Evolutionary conservation across 2,329 filamentous ascomycete genomes (phyloP), one percentile per base, ranked within the genome.

Genomic region (Pseudogymnoascus sp.): DNA sequence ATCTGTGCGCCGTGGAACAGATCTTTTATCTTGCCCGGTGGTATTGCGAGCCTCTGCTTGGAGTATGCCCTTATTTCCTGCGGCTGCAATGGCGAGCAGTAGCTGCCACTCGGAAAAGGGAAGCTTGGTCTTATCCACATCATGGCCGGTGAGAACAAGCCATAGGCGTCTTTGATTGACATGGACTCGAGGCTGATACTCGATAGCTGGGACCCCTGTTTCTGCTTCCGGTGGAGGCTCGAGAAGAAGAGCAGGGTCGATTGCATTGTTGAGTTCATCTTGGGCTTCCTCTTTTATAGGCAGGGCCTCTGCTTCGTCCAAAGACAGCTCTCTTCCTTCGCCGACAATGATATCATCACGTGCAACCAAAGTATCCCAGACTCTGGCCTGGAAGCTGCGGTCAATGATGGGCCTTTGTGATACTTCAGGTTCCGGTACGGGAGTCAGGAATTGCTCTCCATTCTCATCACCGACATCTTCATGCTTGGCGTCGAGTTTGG

Each of bases 11-110:
- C 82, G 84, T 2, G 85, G 84, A 1, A 87, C 79, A 1, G 84
- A 87, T 60, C 84, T 80, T 70, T 87, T 87, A 72, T 87, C 85
- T 70, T 87, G 85, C 21, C 80, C 78, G 11, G 83, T 83, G 0
- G 85, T 74, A 18, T 80, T 79, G 14, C 82, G 81, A 23, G 87
- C 76, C 64, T 87, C 84, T 42, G 82, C 82, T 72, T 88, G 85
- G 12, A 86, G 73, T 46, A 87, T 86, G 4, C 85, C 85, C 5
- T 80, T 74, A 6, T 78, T 75, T 61, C 78, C 81, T 12, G 77
- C 78, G 0, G 81, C 82, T 18, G 83, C 84, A 62, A 87, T 85
- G 16, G 82, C 82, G 16, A 84, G 75, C 7, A 87, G 76, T 2
- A 83, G 77, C 66, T 81, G 78, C 84, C 84, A 87, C 72, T 86